Evolutionary conservation across 441 rosid genomes (phyloP).

Genomic region (Daphne laureola): DNA sequence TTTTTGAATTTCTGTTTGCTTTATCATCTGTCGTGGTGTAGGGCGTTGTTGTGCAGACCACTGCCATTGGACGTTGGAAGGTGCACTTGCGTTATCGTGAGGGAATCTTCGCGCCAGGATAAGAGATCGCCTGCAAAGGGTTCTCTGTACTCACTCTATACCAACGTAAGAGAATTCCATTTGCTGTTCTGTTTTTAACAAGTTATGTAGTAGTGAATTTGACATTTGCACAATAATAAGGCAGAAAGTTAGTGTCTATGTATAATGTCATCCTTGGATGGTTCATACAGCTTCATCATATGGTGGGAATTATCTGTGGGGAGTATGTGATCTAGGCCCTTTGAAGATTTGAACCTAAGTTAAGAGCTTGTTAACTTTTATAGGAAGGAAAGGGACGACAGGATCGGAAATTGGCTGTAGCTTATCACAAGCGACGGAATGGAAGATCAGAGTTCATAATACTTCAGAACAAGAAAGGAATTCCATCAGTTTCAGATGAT

Average conservation of each 20-base stretch:
- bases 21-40: conserved; percentile 14
- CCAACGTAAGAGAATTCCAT: conserved; percentile 33
- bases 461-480: conserved; percentile 64
- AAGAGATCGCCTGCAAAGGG: conserved; percentile 38
- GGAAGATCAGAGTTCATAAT: conserved; percentile 62
- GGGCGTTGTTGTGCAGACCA: conserved; percentile 78
- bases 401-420: conserved; percentile 83
- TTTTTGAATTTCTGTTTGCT: background rate
- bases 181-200: no score
- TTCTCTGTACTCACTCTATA: conserved; percentile 61
- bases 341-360: no score
- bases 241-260: no score
- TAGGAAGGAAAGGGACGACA: conserved; percentile 91
- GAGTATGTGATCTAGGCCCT: no score
- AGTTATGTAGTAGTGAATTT: no score
- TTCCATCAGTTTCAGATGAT: conserved; percentile 59
- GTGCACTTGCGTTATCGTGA: conserved; percentile 81
- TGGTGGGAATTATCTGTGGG: no score
- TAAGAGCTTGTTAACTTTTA: conserved; percentile 12
- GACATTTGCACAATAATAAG: no score
- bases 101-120: conserved; percentile 41
- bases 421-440: conserved; percentile 50
- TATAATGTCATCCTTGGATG: no score
- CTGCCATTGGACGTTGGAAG: conserved; percentile 84
- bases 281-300: no score